Evolutionary conservation across 148 eudicot species (phyloP).

Genomic region (Camellia sinensis): DNA sequence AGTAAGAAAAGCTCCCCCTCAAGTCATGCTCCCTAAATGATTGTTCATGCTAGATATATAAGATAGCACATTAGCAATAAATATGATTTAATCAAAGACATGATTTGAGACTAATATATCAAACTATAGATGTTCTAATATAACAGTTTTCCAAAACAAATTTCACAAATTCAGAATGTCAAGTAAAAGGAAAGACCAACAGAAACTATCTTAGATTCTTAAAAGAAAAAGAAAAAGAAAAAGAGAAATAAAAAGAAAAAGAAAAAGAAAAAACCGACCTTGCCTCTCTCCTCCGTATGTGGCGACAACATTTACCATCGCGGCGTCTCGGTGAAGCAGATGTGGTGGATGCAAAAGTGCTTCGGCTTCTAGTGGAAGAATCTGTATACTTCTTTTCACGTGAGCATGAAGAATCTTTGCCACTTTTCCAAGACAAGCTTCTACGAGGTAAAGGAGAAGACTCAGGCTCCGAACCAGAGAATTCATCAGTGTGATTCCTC

Average conservation of each 20-base stretch:
- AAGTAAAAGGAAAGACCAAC: neutral
- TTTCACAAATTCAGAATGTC: neutral
- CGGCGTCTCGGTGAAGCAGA: conserved; percentile 52
- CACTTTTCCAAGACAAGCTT: conserved; percentile 83
- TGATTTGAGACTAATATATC: too few relatives aligned
- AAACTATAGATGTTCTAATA: too few relatives aligned
- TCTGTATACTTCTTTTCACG: conserved; percentile 44
- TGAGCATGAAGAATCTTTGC: conserved; percentile 38
- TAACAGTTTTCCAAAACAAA: neutral
- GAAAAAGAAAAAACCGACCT: conserved; percentile 31
- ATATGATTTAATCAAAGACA: too few relatives aligned
- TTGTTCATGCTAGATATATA: too few relatives aligned
- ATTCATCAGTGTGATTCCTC: conserved; percentile 37
- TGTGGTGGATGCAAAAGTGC: conserved; percentile 34
- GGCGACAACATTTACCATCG: conserved; percentile 82
- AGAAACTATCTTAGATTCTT: neutral
- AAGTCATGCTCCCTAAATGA: too few relatives aligned
- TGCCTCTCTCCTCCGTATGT: conserved; percentile 45
- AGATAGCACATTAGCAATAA: too few relatives aligned
- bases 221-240: neutral
- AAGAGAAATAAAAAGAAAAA: too few relatives aligned
- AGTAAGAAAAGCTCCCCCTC: too few relatives aligned
- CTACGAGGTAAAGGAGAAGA: conserved; percentile 56
- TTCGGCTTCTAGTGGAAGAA: conserved; percentile 43
- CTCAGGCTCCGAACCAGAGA: conserved; percentile 61